Percentiles rank a stretch among this genome's conserved stretches.
Conservation (phyloP, 148 eudicot genomes). For the Dysphania ambrosioides region DNA sequence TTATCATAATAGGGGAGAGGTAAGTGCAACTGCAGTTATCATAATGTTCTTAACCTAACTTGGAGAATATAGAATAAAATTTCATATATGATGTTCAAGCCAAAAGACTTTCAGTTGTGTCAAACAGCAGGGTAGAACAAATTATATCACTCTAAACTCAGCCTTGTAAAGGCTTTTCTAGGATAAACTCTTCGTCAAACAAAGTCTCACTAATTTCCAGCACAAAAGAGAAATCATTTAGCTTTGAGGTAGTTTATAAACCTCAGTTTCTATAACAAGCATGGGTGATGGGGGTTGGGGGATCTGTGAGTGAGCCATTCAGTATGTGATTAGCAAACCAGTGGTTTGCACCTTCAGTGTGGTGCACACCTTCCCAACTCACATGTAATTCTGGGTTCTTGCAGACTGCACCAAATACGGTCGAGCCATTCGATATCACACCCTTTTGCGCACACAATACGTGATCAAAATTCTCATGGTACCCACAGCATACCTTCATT, state of each 20-base stretch:
- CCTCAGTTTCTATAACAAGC: conserved; percentile 45
- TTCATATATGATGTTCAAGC: no score
- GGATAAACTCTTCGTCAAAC: background rate
- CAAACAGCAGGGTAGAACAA: background rate
- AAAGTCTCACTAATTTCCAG: background rate
- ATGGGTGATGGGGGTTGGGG: conserved; percentile 45
- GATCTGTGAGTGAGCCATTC: conserved; percentile 61
- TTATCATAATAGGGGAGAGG: no score
- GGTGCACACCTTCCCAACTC: conserved; percentile 86
- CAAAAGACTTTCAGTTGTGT: background rate
- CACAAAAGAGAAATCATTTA: background rate
- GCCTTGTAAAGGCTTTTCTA: background rate
- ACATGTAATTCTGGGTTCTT: conserved; percentile 43
- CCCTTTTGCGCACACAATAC: conserved; percentile 61
- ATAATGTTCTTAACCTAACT: no score
- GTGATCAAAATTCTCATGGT: conserved; percentile 45
- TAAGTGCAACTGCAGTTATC: no score
- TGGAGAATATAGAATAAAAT: no score
- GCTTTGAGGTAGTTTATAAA: background rate
- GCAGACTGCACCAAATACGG: conserved; percentile 52
- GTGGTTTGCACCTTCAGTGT: conserved; percentile 67
- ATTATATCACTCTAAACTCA: background rate
- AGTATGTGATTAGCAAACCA: conserved; percentile 60
- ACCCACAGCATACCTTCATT: conserved; percentile 56
- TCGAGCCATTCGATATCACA: conserved; percentile 42